Percentiles rank a stretch among this genome's conserved stretches.
Conservation (phyloP, 177 flowering plant species). For the Vitis hybrid region DNA sequence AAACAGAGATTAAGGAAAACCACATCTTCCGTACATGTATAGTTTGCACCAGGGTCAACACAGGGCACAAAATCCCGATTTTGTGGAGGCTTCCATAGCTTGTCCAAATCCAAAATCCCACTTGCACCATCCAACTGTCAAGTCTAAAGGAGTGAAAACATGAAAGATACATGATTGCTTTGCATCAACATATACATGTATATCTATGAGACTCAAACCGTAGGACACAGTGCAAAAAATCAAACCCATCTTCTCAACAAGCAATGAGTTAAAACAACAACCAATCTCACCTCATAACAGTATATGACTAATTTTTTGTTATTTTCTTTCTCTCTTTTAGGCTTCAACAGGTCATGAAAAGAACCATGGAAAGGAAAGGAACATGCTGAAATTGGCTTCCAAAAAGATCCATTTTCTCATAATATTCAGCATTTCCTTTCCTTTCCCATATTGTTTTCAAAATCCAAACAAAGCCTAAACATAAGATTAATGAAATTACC, state of each 20-base stretch:
- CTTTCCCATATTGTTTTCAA: no score
- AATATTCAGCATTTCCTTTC: no score
- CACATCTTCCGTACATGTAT: constrained; percentile 46
- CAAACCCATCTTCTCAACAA: no score
- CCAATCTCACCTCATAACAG: neutral
- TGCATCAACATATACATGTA: constrained; percentile 15
- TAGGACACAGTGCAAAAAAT: neutral
- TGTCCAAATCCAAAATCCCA: constrained; percentile 34
- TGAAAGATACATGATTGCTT: constrained; percentile 67
- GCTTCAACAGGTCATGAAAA: no score
- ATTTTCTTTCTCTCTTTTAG: neutral
- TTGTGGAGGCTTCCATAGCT: constrained; percentile 86
- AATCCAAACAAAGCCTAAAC: no score
- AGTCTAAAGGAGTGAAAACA: constrained; percentile 90
- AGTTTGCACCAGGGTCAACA: constrained; percentile 51
- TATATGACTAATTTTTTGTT: neutral
- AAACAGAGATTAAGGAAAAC: neutral
- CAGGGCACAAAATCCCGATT: constrained; percentile 73
- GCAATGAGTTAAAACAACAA: neutral
- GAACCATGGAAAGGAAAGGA: no score
- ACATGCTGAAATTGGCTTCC: no score
- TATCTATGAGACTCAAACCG: constrained; percentile 5
- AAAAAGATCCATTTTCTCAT: no score
- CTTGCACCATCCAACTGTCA: constrained; percentile 79
- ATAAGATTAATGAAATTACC: no score